phyloP scores from a whole-genome alignment of 495 filamentous ascomycete species.

The Penicillium goetzii region DNA sequence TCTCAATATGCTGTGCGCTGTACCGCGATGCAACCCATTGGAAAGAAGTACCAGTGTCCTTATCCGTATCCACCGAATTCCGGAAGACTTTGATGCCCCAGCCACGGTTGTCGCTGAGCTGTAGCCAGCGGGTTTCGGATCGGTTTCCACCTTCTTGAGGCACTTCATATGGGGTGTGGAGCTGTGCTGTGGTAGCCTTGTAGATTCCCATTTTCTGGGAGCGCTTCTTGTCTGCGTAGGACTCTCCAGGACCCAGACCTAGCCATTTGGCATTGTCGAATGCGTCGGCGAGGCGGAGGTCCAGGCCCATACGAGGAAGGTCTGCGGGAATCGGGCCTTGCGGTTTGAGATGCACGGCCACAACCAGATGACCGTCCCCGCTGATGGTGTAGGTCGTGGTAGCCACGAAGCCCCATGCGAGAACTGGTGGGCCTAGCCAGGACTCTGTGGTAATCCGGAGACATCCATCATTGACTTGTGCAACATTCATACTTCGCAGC shows the following conservation, averaged over 20 bases:
- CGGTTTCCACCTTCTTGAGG: slow-evolving; percentile 4
- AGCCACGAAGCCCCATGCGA: slow-evolving; percentile 59
- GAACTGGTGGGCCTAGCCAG: slow-evolving; percentile 59
- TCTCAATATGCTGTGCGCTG: slow-evolving; percentile 55
- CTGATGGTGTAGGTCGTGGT: slow-evolving; percentile 53
- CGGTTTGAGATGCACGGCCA: background rate
- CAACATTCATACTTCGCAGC: background rate
- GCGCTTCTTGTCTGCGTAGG: slow-evolving; percentile 63
- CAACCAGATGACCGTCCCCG: slow-evolving; percentile 27
- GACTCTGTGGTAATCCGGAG: slow-evolving; percentile 12
- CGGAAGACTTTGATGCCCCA: background rate
- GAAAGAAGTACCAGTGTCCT: slow-evolving; percentile 17
- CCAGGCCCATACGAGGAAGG: background rate
- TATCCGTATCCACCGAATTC: slow-evolving; percentile 8
- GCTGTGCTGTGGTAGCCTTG: background rate
- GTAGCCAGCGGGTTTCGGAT: slow-evolving; percentile 1
- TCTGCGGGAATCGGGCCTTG: background rate
- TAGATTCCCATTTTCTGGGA: slow-evolving; percentile 53
- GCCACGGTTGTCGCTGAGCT: background rate
- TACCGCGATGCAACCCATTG: slow-evolving; percentile 61
- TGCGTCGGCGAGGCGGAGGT: slow-evolving; percentile 30
- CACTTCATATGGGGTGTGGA: background rate
- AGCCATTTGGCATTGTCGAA: slow-evolving; percentile 54
- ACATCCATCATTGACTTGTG: background rate
- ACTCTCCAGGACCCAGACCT: slow-evolving; percentile 66